Base-by-base conservation (phyloP, 2,329 filamentous ascomycete genomes). In the Fusarium poae region DNA sequence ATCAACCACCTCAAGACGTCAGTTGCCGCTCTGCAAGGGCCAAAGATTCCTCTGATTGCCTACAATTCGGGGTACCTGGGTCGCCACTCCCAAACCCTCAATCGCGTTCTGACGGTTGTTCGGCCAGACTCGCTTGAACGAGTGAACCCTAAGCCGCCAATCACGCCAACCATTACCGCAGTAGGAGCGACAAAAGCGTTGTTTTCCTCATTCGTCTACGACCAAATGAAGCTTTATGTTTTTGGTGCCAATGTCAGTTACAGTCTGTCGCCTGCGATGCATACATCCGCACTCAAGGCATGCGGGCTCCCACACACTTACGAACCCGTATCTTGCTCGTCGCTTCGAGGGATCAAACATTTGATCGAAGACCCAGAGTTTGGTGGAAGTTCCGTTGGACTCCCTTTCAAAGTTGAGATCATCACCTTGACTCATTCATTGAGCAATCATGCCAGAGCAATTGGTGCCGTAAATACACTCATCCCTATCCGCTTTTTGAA, bases 211-310 rank as follows among this genome's bases (percentile, higher is more conserved):
- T 91, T 91, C 60, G 82, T 90, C 2, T 86, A 89, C 52, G 89
- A 93, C 40, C 84, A 89, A 0, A 88, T 94, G 83, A 88, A 89
- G 50, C 88, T 92, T 56, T 92, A 91, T 70, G 89, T 94, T 34
- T 87, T 93, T 51, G 92, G 92, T n/a, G 89, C 87, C 56, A 89
- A 89, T 57, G 88, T 92, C 12, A 86, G 84, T 50, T 92, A 92
- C 79, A 93, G 89, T 75, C 77, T 94, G 57, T 93, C 91, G 0
- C 91, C 92, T 2, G 89, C 89, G 9, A 94, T 94, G 91, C 91
- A 94, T 76, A 92, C 89, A 56, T 84, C 89, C 8, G 91, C 91
- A 0, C 88, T 92, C 60, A 82, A 84, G 53, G 85, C 84, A 2
- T 91, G 88, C 68, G 91, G 91, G 0, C 87, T 94, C 75, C 88